Percentiles rank a stretch among this genome's conserved stretches.
phyloP scores from a whole-genome alignment of 768 basidiomycete genomes.

The Kockovaella imperatae region DNA sequence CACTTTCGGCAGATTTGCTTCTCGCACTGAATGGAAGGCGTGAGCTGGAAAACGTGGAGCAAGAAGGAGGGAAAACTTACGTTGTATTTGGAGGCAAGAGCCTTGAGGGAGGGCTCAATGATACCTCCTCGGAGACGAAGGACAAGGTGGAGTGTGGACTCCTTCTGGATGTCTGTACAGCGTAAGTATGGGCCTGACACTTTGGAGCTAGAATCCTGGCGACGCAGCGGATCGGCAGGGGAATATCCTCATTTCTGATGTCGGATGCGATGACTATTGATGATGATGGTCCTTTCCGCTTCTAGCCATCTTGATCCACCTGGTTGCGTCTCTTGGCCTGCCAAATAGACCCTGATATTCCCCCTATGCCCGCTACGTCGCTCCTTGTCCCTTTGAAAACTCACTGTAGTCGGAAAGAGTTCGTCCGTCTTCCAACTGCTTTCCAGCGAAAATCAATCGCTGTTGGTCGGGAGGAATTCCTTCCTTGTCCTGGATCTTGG shows the following conservation, averaged over 20 bases:
- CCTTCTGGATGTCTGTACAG: constrained; percentile 48
- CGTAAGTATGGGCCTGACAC: background rate
- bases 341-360: background rate
- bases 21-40: constrained; percentile 55
- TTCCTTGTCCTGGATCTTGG: constrained; percentile 49
- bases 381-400: constrained; percentile 9
- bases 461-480: constrained; percentile 49
- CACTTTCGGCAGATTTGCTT: constrained; percentile 99
- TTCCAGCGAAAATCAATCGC: constrained; percentile 51
- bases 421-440: constrained; percentile 50
- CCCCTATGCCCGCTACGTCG: background rate
- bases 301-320: too few relatives aligned
- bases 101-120: constrained; percentile 98
- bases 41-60: background rate
- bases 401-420: constrained; percentile 46
- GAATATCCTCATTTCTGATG: too few relatives aligned
- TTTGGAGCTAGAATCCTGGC: too few relatives aligned
- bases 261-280: too few relatives aligned
- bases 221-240: too few relatives aligned
- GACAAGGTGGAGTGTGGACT: constrained; percentile 94
- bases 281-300: too few relatives aligned
- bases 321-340: too few relatives aligned
- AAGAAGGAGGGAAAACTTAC: constrained; percentile 23
- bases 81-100: constrained; percentile 94
- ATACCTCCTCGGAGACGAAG: constrained; percentile 97